Base-by-base conservation (phyloP, 305 asterid genomes). In the Ajuga reptans region DNA sequence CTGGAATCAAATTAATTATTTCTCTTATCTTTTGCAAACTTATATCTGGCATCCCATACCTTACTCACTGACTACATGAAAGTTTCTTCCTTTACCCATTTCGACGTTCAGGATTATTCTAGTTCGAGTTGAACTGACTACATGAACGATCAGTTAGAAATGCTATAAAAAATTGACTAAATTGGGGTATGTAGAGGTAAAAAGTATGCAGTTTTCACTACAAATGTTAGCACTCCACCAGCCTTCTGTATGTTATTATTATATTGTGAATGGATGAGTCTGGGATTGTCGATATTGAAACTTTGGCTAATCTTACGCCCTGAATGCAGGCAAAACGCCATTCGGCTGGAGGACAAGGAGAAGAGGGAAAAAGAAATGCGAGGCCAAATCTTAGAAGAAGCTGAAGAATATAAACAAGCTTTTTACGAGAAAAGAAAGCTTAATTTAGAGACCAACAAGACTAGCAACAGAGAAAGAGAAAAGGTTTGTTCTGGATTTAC, bases 311-410 rank as follows among this genome's bases (percentile, higher is more conserved):
- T 52, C 31, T 54, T 58, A 17, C 52, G 52, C 36, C 17, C 67
- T 34, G 42, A 57, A 53, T 79, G 79, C 85, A 93, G 99, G 85
- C 82, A 69, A 79, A 93, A 93, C 74, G 77, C 96, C 50, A 89
- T 91, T 73, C 84, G 95, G 17, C 91, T 91, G 61, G 99, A 89
- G 82, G 99, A 91, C 88, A 93, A 93, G 81, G 99, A 93, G 86
- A 89, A 82, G 81, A 72, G 37, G 83, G 99, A 93, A 81, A 91
- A 87, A 72, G 91, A 87, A 79, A 41, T 78, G 82, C 83, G 96
- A 43, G 87, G 68, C 91, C 89, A 86, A 83, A 93, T 93, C 78
- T 55, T 87, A 54, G 91, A 82, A 72, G 97, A 93, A 76, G 96
- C 91, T 53, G 97, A 93, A 72, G 95, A 75, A 71, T 93, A 61